Percentiles rank a stretch among this genome's conserved stretches.
Conservation (phyloP, 441 rosid species). For the Jatropha multifida region DNA sequence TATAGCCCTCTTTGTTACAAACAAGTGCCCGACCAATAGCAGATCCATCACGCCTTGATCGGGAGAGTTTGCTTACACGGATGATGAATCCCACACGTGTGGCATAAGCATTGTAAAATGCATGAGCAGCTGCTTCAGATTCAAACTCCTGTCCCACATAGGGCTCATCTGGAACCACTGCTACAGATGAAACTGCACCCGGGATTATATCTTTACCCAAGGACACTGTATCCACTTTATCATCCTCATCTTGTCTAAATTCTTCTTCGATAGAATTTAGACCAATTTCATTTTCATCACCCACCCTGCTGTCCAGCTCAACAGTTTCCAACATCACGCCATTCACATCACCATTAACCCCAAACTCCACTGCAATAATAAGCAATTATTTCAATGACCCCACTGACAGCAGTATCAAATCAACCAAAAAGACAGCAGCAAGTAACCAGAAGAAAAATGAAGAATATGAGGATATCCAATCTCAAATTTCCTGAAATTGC, state of each 20-base stretch:
- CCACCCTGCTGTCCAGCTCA: constrained; percentile 41
- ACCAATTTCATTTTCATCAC: constrained; percentile 55
- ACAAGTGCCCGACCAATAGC: constrained; percentile 95
- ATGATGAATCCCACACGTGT: constrained; percentile 79
- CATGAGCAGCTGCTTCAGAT: constrained; percentile 89
- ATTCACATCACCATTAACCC: constrained; percentile 54
- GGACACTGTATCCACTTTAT: constrained; percentile 51
- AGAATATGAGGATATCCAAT: neutral
- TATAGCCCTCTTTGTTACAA: constrained; percentile 93
- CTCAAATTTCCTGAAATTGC: neutral
- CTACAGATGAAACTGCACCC: constrained; percentile 31
- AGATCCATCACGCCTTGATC: constrained; percentile 94
- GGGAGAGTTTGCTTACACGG: constrained; percentile 93
- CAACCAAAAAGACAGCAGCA: neutral
- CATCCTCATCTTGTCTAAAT: constrained; percentile 43
- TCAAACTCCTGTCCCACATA: constrained; percentile 89
- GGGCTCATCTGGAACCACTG: constrained; percentile 61
- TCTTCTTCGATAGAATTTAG: constrained; percentile 53
- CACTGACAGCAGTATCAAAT: neutral
- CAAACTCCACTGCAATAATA: constrained; percentile 76
- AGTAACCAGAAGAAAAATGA: neutral
- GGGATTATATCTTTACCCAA: constrained; percentile 34
- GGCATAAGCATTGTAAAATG: constrained; percentile 90
- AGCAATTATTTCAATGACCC: constrained; percentile 9
- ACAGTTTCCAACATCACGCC: constrained; percentile 41